Evolutionary conservation across 176 grass and related monocot species (phyloP), one percentile per base, ranked within the genome.

Genomic region (Ensete glaucum): DNA sequence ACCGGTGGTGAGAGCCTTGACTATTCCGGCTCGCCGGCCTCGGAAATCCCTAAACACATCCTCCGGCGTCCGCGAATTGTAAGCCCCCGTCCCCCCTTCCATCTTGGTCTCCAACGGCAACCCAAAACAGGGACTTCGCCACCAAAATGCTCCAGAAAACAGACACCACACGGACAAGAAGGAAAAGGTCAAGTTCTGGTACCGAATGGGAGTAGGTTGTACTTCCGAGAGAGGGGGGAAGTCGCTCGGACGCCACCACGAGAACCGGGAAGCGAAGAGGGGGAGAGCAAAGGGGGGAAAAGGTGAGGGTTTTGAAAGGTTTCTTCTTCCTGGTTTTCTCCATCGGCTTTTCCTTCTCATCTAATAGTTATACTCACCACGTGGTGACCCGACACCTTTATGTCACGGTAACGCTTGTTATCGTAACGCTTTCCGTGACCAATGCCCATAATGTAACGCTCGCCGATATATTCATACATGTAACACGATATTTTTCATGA

Each of bases 1-100:
- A 69, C 67, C 67, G 43, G 67, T 69, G 16, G 67, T 69, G 14
- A 69, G 67, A 69, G 67, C 67, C 7, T 69, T 69, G 48, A 69
- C 48, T 49, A 69, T 50, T 69, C 27, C 67, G 48, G 67, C 67
- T 29, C 67, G 67, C 4, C 67, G 67, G 27, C 67, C 67, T 69
- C 67, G 67, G 67, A 69, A 69, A 69, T 69, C 67, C 27, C 67
- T 1, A 17, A 69, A 69, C 11, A 69, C 67, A 4, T 69, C 67
- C 67, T 69, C 67, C 67, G 67, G 67, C 34, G 43, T 69, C 34
- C 67, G 67, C 67, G 67, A 7, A 69, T 69, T 50, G 67, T 20
- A 50, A 17, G 0, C 67, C 29, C 8, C 67, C 1, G 15, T 26
- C 11, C 2, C 27, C 11, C 65, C 65, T 25, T 69, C 67, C 67